Conservation (phyloP, 768 basidiomycete genomes). For the Boletellus ananas region DNA sequence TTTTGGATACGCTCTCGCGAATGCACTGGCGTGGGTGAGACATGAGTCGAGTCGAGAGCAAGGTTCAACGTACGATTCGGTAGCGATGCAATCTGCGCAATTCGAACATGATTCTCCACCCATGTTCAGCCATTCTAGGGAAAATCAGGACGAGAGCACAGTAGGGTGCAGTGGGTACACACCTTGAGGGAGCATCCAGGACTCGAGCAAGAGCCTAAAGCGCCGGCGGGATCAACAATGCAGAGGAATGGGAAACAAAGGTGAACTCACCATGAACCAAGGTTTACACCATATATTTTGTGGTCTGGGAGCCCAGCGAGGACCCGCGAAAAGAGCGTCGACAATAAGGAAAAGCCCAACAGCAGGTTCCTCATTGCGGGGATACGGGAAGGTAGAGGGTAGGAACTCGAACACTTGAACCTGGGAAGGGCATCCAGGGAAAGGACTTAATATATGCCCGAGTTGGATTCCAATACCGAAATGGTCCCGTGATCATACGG, state of each 20-base stretch:
- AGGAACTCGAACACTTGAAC: too few relatives aligned
- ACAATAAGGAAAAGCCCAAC: constrained; percentile 10
- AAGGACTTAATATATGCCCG: constrained; percentile 7
- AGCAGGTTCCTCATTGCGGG: constrained; percentile 20
- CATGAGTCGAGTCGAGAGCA: too few relatives aligned
- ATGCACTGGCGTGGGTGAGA: constrained; percentile 39
- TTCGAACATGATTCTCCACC: constrained; percentile 60
- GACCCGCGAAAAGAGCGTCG: constrained; percentile 14
- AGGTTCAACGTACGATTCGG: constrained; percentile 54
- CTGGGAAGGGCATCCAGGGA: neutral
- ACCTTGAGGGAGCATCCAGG: constrained; percentile 83
- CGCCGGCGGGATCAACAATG: constrained; percentile 3
- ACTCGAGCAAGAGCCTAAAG: constrained; percentile 67
- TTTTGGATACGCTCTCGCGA: constrained; percentile 55
- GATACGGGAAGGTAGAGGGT: neutral
- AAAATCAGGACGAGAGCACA: neutral
- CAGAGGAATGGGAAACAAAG: neutral
- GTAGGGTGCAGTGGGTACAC: neutral
- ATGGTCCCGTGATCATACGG: constrained; percentile 2
- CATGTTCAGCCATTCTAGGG: constrained; percentile 66
- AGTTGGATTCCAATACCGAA: neutral
- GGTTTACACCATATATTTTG: constrained; percentile 70
- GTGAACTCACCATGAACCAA: constrained; percentile 57
- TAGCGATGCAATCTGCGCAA: constrained; percentile 60
- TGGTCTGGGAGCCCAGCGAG: constrained; percentile 19